A percentile compares a stretch with the other conserved stretches of the same genome.
Evolutionary conservation across 345 rosid genomes (phyloP).

Genomic region (Combretum micranthum): DNA sequence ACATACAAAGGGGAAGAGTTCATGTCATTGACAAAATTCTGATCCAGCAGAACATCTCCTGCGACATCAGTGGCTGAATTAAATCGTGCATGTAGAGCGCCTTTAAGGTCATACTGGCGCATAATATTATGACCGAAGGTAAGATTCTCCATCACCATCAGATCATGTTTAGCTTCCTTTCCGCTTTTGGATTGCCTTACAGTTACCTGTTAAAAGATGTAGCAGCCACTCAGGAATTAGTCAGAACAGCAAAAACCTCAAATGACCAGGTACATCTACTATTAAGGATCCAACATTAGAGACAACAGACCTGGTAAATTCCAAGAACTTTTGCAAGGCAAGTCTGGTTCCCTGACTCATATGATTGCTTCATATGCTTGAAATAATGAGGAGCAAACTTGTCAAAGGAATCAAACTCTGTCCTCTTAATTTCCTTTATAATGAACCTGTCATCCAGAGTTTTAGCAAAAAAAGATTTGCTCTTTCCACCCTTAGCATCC

Average conservation of each 20-base stretch:
- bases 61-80: constrained; percentile 44
- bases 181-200: constrained; percentile 70
- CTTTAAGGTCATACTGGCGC: constrained; percentile 94
- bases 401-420: constrained; percentile 84
- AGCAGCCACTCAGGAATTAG: constrained; percentile 1
- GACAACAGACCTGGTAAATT: constrained; percentile 68
- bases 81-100: constrained; percentile 75
- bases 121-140: constrained; percentile 57
- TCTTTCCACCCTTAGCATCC: constrained; percentile 99
- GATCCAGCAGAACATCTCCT: constrained; percentile 83
- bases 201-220: constrained; percentile 48
- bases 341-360: constrained; percentile 71
- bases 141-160: constrained; percentile 98
- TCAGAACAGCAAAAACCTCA: not conserved
- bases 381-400: constrained; percentile 76
- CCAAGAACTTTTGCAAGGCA: constrained; percentile 97
- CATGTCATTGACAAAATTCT: constrained; percentile 94
- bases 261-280: not conserved
- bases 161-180: constrained; percentile 75
- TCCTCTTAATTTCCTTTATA: constrained; percentile 88
- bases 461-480: constrained; percentile 80
- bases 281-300: constrained; percentile 2
- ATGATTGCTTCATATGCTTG: constrained; percentile 74
- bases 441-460: constrained; percentile 84
- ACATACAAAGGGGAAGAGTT: constrained; percentile 83